These are phyloP conservation scores for Leccinum pellstonianum DNA, from an alignment of 768 basidiomycete species.

Conservation along the genomic window DNA sequence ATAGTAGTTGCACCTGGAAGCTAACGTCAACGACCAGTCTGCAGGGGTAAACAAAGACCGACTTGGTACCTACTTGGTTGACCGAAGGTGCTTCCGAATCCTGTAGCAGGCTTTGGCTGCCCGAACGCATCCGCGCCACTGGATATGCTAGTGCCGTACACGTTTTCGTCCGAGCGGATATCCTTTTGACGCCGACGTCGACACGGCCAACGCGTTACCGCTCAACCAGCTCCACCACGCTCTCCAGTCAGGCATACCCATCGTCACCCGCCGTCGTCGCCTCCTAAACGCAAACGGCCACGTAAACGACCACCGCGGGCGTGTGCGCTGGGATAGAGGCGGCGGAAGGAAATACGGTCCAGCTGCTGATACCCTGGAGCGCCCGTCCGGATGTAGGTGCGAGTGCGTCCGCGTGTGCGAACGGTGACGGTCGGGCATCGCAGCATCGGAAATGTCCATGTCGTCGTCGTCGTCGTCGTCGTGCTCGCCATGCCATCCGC, in stretches of 20 bases:
- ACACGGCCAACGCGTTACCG: neutral
- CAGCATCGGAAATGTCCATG: neutral
- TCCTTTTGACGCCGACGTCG: slow-evolving; percentile 7
- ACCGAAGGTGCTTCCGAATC: too few relatives aligned
- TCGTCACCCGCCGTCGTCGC: slow-evolving; percentile 51
- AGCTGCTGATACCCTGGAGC: neutral
- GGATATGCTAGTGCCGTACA: too few relatives aligned
- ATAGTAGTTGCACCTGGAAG: too few relatives aligned
- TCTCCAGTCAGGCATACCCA: slow-evolving; percentile 42
- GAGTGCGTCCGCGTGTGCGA: neutral
- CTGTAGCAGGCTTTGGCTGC: too few relatives aligned
- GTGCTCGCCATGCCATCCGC: slow-evolving; percentile 33
- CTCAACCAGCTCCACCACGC: slow-evolving; percentile 12
- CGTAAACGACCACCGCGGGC: slow-evolving; percentile 35
- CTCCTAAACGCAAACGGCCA: slow-evolving; percentile 58
- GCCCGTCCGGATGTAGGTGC: neutral
- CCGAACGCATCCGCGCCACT: too few relatives aligned
- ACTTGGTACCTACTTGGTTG: too few relatives aligned
- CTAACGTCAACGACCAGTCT: too few relatives aligned
- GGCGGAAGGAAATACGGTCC: slow-evolving; percentile 40
- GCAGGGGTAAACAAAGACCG: too few relatives aligned
- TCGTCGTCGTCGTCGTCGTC: slow-evolving; percentile 1
- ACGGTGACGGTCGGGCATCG: neutral
- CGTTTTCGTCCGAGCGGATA: slow-evolving; percentile 13
- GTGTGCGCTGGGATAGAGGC: slow-evolving; percentile 28